phyloP scores from a whole-genome alignment of 345 rosid species.

The Hevea brasiliensis region DNA sequence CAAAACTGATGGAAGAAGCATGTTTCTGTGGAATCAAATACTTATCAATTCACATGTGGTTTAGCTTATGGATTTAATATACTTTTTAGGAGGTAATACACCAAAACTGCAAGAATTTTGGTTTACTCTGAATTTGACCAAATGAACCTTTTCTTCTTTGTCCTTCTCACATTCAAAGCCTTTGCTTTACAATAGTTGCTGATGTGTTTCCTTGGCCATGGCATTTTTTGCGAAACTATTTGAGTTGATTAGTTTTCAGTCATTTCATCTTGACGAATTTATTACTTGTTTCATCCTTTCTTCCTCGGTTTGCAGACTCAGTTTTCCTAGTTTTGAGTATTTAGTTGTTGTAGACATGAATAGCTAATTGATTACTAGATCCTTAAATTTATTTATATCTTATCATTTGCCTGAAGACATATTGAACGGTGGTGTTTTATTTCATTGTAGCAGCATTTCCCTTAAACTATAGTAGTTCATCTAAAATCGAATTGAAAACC shows the following conservation, averaged over 20 bases:
- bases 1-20: neutral
- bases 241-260: neutral
- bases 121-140: neutral
- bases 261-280: neutral
- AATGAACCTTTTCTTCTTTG: neutral
- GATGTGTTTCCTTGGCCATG: neutral
- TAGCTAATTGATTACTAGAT: neutral
- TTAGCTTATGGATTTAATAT: neutral
- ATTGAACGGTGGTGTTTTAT: too few species aligned
- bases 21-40: neutral
- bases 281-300: too few species aligned
- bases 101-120: neutral
- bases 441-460: too few species aligned
- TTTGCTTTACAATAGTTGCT: neutral
- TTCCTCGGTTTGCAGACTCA: too few species aligned
- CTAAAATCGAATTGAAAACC: constrained; percentile 6
- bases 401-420: too few species aligned
- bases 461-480: too few species aligned
- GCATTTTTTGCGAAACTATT: neutral
- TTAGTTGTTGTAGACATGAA: neutral
- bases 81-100: neutral
- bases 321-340: too few species aligned
- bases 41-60: neutral
- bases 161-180: neutral
- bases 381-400: too few species aligned